Percentiles rank a stretch among this genome's conserved stretches.
Conservation (phyloP, 305 asterid species). For the Striga hermonthica region DNA sequence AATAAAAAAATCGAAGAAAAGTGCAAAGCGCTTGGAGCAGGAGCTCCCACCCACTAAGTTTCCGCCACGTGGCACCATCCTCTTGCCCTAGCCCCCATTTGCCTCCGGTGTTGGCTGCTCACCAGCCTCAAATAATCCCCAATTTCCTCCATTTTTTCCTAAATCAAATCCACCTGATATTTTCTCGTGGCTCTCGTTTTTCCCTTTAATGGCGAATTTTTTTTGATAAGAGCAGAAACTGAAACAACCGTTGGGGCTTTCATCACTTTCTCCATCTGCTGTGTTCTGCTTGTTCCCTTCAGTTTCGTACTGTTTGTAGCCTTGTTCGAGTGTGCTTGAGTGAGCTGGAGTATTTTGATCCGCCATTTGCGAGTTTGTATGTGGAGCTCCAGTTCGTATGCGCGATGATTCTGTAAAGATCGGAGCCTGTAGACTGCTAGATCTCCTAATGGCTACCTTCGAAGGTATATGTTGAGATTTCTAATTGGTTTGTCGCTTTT, state of each 20-base stretch:
- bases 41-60: slow-evolving; percentile 39
- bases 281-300: background rate
- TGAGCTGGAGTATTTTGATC: slow-evolving; percentile 37
- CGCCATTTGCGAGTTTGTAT: slow-evolving; percentile 31
- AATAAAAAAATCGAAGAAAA: slow-evolving; percentile 46
- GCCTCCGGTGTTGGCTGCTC: slow-evolving; percentile 30
- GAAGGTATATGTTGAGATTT: slow-evolving; percentile 36
- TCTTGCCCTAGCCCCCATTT: slow-evolving; percentile 28
- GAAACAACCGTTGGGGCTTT: slow-evolving; percentile 24
- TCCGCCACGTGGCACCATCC: slow-evolving; percentile 46
- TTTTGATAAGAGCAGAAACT: background rate
- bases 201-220: slow-evolving; percentile 19
- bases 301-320: background rate
- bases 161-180: slow-evolving; percentile 31
- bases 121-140: slow-evolving; percentile 59
- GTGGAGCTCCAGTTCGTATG: slow-evolving; percentile 34
- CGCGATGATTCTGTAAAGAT: slow-evolving; percentile 33
- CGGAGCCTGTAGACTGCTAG: slow-evolving; percentile 25
- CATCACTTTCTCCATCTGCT: slow-evolving; percentile 20
- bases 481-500: background rate
- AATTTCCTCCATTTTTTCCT: slow-evolving; percentile 32
- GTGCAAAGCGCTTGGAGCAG: slow-evolving; percentile 49
- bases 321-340: background rate
- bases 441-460: slow-evolving; percentile 34
- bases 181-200: slow-evolving; percentile 75